A percentile compares a stretch with the other conserved stretches of the same genome.
phyloP scores from a whole-genome alignment of 228 moss, liverwort and hornwort genomes.

The Sphagnum magellanicum region DNA sequence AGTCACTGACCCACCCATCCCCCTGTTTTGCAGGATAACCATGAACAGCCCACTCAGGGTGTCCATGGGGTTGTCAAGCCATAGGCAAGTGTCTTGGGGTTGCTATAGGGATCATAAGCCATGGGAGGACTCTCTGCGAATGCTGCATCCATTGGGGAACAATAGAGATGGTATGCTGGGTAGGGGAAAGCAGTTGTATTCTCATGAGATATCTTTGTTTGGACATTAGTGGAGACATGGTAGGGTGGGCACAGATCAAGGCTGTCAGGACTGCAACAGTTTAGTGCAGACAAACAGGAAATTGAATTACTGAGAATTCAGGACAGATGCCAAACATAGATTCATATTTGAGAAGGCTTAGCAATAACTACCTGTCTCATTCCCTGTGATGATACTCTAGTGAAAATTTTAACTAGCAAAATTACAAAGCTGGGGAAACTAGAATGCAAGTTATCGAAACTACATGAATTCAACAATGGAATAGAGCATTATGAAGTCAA shows the following conservation, averaged over 20 bases:
- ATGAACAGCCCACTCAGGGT: slow-evolving; percentile 83
- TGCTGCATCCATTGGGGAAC: slow-evolving; percentile 64
- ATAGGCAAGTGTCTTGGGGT: slow-evolving; percentile 66
- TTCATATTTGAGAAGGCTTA: too few relatives aligned
- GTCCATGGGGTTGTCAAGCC: slow-evolving; percentile 67
- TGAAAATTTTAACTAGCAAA: too few relatives aligned
- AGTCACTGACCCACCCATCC: slow-evolving; percentile 81
- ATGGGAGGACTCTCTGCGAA: slow-evolving; percentile 41
- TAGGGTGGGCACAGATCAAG: slow-evolving; percentile 64
- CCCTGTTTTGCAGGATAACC: slow-evolving; percentile 81
- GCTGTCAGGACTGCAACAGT: slow-evolving; percentile 23
- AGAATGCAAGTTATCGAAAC: too few relatives aligned
- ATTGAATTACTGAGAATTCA: too few relatives aligned
- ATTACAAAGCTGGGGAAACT: too few relatives aligned
- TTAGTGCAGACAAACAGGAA: too few relatives aligned
- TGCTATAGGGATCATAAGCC: slow-evolving; percentile 70
- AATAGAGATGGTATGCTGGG: slow-evolving; percentile 76
- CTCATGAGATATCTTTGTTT: slow-evolving; percentile 41
- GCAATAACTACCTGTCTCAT: too few relatives aligned
- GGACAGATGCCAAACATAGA: too few relatives aligned
- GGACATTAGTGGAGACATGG: slow-evolving; percentile 38
- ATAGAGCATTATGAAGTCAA: too few relatives aligned
- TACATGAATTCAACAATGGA: too few relatives aligned
- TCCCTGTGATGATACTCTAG: too few relatives aligned
- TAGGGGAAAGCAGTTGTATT: slow-evolving; percentile 68